Base-by-base conservation (phyloP, 352 stramenopile species). In the Bremia lactucae region DNA sequence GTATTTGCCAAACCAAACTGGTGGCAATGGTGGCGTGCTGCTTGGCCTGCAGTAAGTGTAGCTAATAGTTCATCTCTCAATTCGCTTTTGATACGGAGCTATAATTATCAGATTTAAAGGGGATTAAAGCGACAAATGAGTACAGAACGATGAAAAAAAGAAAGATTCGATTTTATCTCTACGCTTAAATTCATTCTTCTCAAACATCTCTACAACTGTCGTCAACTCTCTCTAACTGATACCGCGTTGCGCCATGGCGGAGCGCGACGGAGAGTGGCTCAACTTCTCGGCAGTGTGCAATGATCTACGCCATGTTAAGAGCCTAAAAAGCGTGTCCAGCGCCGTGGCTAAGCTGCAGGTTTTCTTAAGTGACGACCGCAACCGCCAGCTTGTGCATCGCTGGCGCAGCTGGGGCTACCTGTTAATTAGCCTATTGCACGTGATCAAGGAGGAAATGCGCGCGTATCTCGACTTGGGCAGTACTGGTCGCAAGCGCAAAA, bases 1-100 rank as follows among this genome's bases (percentile, higher is more conserved):
- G 39, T 99, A 99, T 79, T 72, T 99, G 47, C 97, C 97, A 25
- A 86, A 89, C 45, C 76, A 94, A 55, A 67, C 83, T 7, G 74
- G 74, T 43, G 63, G 71, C 61, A 96, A 85, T 58, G 78, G 78
- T 36, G 80, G 80, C 23, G 78, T 93, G 61, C 63, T 93, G 38
- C 65, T 93, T 14, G 80, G 80, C n/a, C 62, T 90, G 42, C 76
- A 88, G 72, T 82, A 79, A 71, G 29, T 18, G 31, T 3, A 41
- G 36, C 31, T 24, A n/a, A n/a, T n/a, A n/a, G n/a, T n/a, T n/a
- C n/a, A n/a, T n/a, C n/a, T n/a, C n/a, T n/a, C n/a, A n/a, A n/a
- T n/a, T n/a, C n/a, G n/a, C n/a, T n/a, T n/a, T n/a, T n/a, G n/a
- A n/a, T n/a, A n/a, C n/a, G n/a, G n/a, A n/a, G n/a, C n/a, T n/a